A percentile compares a stretch with the other conserved stretches of the same genome.
Conservation (phyloP, 805 yeast genomes). For the Wickerhamomyces xylosicus region DNA sequence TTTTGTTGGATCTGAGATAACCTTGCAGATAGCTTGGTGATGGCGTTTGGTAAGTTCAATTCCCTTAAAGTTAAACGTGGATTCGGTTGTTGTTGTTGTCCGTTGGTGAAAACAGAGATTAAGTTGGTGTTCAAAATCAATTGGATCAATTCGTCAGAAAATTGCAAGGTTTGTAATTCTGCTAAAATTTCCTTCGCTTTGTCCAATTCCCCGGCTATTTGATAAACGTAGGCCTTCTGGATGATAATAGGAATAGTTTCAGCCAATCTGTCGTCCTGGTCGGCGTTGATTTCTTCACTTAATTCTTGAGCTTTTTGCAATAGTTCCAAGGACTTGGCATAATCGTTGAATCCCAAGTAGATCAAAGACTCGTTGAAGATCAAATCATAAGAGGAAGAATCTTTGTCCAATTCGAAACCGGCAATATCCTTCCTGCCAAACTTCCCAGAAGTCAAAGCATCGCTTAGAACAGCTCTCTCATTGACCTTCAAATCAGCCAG, state of each 20-base stretch:
- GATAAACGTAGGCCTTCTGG: slow-evolving; percentile 48
- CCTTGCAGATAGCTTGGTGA: slow-evolving; percentile 13
- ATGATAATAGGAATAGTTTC: slow-evolving; percentile 55
- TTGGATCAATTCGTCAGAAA: slow-evolving; percentile 19
- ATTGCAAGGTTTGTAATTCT: slow-evolving; percentile 15
- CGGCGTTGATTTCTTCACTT: slow-evolving; percentile 28
- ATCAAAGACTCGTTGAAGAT: slow-evolving; percentile 57
- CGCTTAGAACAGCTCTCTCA: slow-evolving; percentile 59
- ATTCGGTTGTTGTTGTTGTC: slow-evolving; percentile 10
- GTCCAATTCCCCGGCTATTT: slow-evolving; percentile 26
- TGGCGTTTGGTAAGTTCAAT: slow-evolving; percentile 18
- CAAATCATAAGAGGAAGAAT: slow-evolving; percentile 42
- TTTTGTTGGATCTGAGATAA: slow-evolving; percentile 14
- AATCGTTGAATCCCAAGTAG: slow-evolving; percentile 32
- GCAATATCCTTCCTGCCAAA: slow-evolving; percentile 4
- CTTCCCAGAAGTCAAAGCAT: slow-evolving; percentile 17
- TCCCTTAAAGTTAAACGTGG: slow-evolving; percentile 21
- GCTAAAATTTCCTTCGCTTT: slow-evolving; percentile 28
- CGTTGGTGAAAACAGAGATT: slow-evolving; percentile 5
- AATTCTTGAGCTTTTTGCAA: slow-evolving; percentile 34
- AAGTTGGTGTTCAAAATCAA: slow-evolving; percentile 23
- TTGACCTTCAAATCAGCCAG: slow-evolving; percentile 51
- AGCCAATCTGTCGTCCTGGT: slow-evolving; percentile 31
- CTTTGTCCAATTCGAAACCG: slow-evolving; percentile 13
- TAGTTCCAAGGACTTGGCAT: slow-evolving; percentile 27